These are phyloP conservation scores for Drosera spatulata DNA, from an alignment of 179 eudicot genomes.

Conservation along the genomic window DNA sequence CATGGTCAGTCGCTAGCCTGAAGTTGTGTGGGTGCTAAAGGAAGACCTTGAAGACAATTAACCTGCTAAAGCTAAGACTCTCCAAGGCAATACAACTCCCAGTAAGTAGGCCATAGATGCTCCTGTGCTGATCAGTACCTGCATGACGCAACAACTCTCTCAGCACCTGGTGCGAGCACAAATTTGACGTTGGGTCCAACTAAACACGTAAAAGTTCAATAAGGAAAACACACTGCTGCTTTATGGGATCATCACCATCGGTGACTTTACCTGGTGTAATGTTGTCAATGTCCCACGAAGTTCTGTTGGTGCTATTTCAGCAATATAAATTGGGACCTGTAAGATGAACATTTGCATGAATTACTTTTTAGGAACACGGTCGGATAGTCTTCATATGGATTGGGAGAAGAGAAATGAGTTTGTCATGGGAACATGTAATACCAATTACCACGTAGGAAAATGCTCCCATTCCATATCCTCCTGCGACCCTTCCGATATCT, in stretches of 20 bases:
- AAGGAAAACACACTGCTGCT: too few relatives aligned
- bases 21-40: too few relatives aligned
- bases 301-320: conserved; percentile 85
- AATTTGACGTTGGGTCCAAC: too few relatives aligned
- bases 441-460: conserved; percentile 93
- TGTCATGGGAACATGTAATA: too few relatives aligned
- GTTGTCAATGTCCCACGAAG: conserved; percentile 89
- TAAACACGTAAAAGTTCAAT: too few relatives aligned
- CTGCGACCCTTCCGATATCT: conserved; percentile 77
- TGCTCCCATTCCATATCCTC: conserved; percentile 94
- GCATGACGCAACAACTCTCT: conserved; percentile 4
- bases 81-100: conserved; percentile 73
- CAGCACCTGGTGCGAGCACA: too few relatives aligned
- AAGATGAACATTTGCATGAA: background rate
- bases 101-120: conserved; percentile 69
- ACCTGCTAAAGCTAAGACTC: conserved; percentile 79
- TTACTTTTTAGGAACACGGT: too few relatives aligned
- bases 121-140: conserved; percentile 75
- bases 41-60: background rate
- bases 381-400: too few relatives aligned
- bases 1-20: too few relatives aligned
- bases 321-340: conserved; percentile 87
- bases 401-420: too few relatives aligned
- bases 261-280: conserved; percentile 56
- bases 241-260: too few relatives aligned